Evolutionary conservation across 2,329 filamentous ascomycete genomes (phyloP).

Genomic region (Epichloe coenophiala): DNA sequence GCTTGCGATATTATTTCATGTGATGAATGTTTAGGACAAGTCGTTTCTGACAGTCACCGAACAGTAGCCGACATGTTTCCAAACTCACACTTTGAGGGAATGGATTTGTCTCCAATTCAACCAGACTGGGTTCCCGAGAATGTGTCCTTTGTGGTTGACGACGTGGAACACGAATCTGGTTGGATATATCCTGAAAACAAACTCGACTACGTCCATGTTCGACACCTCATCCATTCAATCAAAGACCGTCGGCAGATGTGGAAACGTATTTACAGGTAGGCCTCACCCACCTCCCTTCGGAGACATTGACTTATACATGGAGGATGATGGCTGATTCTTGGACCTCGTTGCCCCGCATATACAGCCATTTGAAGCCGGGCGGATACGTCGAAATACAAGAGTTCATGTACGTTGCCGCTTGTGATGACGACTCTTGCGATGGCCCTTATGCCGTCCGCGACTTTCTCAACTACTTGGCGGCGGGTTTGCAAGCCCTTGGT

Average conservation of each 20-base stretch:
- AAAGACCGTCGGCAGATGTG: constrained; percentile 27
- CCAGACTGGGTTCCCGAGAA: constrained; percentile 37
- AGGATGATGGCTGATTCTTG: neutral
- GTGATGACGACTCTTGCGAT: constrained; percentile 31
- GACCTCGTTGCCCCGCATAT: neutral
- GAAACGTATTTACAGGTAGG: constrained; percentile 29
- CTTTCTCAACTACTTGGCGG: constrained; percentile 26
- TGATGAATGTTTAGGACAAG: neutral
- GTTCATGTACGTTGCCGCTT: constrained; percentile 25
- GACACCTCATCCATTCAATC: constrained; percentile 32
- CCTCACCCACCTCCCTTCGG: neutral
- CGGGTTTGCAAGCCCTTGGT: constrained; percentile 27
- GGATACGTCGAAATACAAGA: constrained; percentile 38
- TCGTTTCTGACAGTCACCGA: neutral
- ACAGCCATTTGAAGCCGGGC: constrained; percentile 36
- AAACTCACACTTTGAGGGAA: constrained; percentile 29
- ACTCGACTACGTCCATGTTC: constrained; percentile 37
- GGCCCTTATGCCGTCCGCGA: constrained; percentile 33
- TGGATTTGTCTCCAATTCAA: constrained; percentile 39
- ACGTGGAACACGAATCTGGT: constrained; percentile 36
- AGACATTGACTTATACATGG: neutral
- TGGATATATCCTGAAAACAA: constrained; percentile 32
- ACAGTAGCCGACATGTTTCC: constrained; percentile 35
- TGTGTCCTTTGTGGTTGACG: constrained; percentile 36
- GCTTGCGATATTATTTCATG: neutral